phyloP scores from a whole-genome alignment of 805 yeast genomes.

The Saccharomyces mikatae region DNA sequence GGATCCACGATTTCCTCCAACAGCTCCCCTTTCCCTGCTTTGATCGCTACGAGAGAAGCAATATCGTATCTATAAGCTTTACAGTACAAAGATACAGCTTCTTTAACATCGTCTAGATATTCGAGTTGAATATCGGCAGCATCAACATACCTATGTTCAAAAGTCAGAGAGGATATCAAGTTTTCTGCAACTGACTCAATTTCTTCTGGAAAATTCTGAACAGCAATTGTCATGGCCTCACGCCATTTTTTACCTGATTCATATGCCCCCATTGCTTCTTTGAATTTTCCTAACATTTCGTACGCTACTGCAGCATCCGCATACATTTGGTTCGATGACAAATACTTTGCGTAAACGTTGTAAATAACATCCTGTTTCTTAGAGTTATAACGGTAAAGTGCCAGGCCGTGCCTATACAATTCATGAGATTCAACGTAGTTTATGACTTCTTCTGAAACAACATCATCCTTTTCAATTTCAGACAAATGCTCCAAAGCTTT shows the following conservation, averaged over 20 bases:
- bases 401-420: conserved; percentile 62
- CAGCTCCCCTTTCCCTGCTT: conserved; percentile 37
- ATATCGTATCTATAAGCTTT: conserved; percentile 66
- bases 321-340: conserved; percentile 49
- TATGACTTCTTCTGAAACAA: conserved; percentile 48
- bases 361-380: conserved; percentile 48
- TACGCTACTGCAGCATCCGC: conserved; percentile 72
- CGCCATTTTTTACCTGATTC: conserved; percentile 70
- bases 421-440: conserved; percentile 62
- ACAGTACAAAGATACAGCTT: conserved; percentile 61
- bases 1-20: conserved; percentile 58
- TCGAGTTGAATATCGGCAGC: conserved; percentile 71
- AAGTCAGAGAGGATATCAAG: conserved; percentile 52
- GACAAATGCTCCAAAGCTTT: conserved; percentile 64
- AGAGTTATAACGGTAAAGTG: conserved; percentile 49
- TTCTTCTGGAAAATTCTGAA: conserved; percentile 33
- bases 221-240: conserved; percentile 65
- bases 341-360: conserved; percentile 51
- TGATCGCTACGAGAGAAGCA: conserved; percentile 60
- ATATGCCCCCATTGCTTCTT: conserved; percentile 63
- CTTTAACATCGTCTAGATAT: conserved; percentile 52
- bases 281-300: conserved; percentile 54
- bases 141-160: conserved; percentile 64
- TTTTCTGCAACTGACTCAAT: conserved; percentile 45
- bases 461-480: conserved; percentile 34